phyloP scores from a whole-genome alignment of 2,329 filamentous ascomycete species.

The Epicoccum sorghinum region DNA sequence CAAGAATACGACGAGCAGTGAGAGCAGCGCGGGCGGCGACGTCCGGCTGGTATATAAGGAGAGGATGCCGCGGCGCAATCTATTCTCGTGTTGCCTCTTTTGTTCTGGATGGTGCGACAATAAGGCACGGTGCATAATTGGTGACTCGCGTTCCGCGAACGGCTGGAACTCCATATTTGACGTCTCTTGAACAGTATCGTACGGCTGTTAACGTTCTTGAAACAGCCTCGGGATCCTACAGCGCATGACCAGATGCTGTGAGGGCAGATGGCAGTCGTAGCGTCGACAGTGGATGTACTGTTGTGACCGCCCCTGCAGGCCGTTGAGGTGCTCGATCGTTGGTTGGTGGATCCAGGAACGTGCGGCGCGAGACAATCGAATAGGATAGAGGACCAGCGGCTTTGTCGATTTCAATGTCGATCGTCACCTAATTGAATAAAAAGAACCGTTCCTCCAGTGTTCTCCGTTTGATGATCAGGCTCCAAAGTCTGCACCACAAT shows the following conservation, averaged over 20 bases:
- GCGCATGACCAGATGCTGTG: conserved; percentile 28
- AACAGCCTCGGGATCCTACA: conserved; percentile 16
- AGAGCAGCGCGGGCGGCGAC: conserved; percentile 27
- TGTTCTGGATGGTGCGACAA: conserved; percentile 44
- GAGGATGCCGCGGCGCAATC: conserved; percentile 22
- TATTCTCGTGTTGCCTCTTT: conserved; percentile 29
- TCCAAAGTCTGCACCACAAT: conserved; percentile 23
- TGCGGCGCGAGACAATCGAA: conserved; percentile 23
- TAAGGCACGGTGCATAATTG: conserved; percentile 25
- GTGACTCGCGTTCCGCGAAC: conserved; percentile 30
- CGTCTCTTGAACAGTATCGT: conserved; percentile 17
- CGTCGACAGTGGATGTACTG: conserved; percentile 4
- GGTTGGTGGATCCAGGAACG: conserved; percentile 25
- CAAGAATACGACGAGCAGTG: conserved; percentile 35
- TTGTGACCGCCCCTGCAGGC: conserved; percentile 8
- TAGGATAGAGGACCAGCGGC: conserved; percentile 19
- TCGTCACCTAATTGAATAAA: conserved; percentile 25
- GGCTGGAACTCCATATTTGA: conserved; percentile 21
- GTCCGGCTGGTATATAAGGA: conserved; percentile 24
- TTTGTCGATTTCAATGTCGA: conserved; percentile 32
- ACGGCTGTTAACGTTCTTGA: conserved; percentile 26
- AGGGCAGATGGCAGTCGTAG: neutral
- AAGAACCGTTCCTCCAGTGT: conserved; percentile 19
- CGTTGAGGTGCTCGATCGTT: conserved; percentile 11
- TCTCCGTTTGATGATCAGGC: conserved; percentile 23